Evolutionary conservation across 148 eudicot genomes (phyloP).

Genomic region (Diospyros kaki): DNA sequence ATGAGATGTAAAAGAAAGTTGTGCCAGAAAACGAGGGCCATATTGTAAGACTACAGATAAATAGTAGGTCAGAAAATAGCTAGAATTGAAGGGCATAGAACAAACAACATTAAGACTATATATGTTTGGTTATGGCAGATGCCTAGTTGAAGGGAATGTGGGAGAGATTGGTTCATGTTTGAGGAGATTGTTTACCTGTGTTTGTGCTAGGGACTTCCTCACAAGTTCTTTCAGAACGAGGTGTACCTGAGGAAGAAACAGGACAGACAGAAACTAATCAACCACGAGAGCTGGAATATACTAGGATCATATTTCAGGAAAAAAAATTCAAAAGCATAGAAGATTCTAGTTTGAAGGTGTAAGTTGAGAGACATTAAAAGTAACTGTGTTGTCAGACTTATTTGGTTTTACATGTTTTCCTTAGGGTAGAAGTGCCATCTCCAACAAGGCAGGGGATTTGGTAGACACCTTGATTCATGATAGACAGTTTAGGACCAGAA

Average conservation of each 20-base stretch:
- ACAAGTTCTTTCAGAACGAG: conserved; percentile 89
- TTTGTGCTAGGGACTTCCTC: conserved; percentile 79
- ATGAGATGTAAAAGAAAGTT: neutral
- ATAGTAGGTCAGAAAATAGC: too few species aligned
- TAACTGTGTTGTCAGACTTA: neutral
- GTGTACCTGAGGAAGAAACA: conserved; percentile 59
- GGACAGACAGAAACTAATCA: neutral
- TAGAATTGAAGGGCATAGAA: too few species aligned
- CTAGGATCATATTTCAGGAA: neutral
- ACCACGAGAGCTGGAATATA: neutral
- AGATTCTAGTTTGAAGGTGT: too few species aligned
- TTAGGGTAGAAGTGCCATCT: too few species aligned
- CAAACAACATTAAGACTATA: too few species aligned
- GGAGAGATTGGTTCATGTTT: too few species aligned
- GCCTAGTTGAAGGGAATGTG: too few species aligned
- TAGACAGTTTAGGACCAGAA: neutral
- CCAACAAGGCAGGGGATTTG: neutral
- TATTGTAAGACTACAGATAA: neutral
- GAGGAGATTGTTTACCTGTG: conserved; percentile 45
- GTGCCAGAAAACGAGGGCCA: neutral
- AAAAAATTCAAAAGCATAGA: neutral
- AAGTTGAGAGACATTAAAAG: neutral
- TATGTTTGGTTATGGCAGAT: too few species aligned
- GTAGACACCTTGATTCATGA: neutral
- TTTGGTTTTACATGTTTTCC: neutral